These are phyloP conservation scores for Begonia peltatifolia DNA, from an alignment of 306 rosid species.

Conservation along the genomic window DNA sequence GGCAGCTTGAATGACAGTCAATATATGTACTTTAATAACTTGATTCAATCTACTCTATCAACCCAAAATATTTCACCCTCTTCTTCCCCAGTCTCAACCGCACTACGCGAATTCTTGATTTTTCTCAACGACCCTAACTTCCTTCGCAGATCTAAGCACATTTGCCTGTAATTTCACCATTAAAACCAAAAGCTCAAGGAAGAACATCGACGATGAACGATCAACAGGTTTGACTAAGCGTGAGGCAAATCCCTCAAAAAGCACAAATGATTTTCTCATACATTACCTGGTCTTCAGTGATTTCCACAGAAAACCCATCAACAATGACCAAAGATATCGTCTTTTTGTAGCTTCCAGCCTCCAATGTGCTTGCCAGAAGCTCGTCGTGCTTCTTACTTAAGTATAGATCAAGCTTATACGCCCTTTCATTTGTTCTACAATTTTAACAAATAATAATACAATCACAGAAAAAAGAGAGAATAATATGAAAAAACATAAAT, in stretches of 20 bases:
- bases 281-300: slow-evolving; percentile 50
- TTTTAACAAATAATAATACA: background rate
- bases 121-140: slow-evolving; percentile 87
- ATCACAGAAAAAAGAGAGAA: background rate
- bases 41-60: too few species aligned
- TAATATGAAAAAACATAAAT: background rate
- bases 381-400: slow-evolving; percentile 75
- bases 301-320: slow-evolving; percentile 71
- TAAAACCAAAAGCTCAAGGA: slow-evolving; percentile 1
- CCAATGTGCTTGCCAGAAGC: slow-evolving; percentile 40
- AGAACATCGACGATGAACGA: background rate
- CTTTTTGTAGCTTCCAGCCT: slow-evolving; percentile 59
- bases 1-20: too few species aligned
- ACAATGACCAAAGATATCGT: slow-evolving; percentile 64
- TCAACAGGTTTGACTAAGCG: background rate
- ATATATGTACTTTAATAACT: too few species aligned
- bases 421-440: slow-evolving; percentile 31
- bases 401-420: slow-evolving; percentile 52
- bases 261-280: background rate
- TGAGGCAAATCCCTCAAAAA: background rate
- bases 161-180: slow-evolving; percentile 35
- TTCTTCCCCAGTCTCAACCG: background rate
- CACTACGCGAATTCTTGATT: slow-evolving; percentile 33
- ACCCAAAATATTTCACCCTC: background rate
- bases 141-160: slow-evolving; percentile 71